Conservation (phyloP, 805 yeast genomes). For the Saccharomycopsis microspora region DNA sequence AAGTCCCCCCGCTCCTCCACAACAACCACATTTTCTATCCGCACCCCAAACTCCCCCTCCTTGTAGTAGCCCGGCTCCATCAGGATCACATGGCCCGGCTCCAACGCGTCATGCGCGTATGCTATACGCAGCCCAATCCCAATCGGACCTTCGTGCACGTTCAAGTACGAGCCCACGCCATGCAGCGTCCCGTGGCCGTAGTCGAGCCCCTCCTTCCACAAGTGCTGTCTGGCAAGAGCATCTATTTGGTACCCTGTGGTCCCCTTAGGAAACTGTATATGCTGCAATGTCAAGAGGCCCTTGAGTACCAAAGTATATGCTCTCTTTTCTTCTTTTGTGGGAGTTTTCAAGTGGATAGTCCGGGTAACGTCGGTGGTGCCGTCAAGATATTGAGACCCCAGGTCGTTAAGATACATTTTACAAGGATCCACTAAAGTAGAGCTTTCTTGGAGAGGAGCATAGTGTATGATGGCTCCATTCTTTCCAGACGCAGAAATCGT, state of each 20-base stretch:
- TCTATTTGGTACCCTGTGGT: conserved; percentile 72
- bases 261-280: conserved; percentile 66
- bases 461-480: conserved; percentile 68
- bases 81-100: conserved; percentile 65
- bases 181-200: conserved; percentile 96
- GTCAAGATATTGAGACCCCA: conserved; percentile 86
- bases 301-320: conserved; percentile 80
- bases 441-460: conserved; percentile 52
- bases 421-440: conserved; percentile 52
- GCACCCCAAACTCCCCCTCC: conserved; percentile 81
- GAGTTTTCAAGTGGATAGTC: conserved; percentile 57
- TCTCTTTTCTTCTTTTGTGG: conserved; percentile 44
- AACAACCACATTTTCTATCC: conserved; percentile 78
- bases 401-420: conserved; percentile 67
- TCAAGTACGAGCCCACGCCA: conserved; percentile 86
- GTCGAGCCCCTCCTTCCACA: conserved; percentile 76
- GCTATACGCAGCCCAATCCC: conserved; percentile 54
- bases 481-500: conserved; percentile 70
- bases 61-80: conserved; percentile 94
- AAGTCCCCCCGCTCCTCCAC: conserved; percentile 35
- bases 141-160: conserved; percentile 92
- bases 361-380: conserved; percentile 97
- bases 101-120: conserved; percentile 38
- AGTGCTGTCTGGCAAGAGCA: conserved; percentile 66
- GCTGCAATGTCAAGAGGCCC: conserved; percentile 83